Evolutionary conservation across 441 rosid species (phyloP).

Genomic region (Metrosideros polymorpha): DNA sequence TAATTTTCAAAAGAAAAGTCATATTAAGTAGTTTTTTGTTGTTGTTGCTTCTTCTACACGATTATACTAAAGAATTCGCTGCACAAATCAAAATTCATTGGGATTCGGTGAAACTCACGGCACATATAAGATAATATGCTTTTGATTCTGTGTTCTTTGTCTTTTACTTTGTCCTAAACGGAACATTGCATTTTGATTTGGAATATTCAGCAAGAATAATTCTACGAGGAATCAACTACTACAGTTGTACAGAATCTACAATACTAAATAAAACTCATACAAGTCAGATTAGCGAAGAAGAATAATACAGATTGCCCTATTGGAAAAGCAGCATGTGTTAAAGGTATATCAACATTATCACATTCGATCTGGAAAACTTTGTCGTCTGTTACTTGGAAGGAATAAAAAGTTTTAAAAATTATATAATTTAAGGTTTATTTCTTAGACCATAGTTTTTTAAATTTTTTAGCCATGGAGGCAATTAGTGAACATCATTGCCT

Average conservation of each 20-base stretch:
- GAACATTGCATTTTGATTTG: background rate
- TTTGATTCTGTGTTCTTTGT: background rate
- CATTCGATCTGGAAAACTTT: background rate
- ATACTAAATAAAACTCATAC: background rate
- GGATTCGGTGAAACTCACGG: background rate
- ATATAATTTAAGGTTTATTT: background rate
- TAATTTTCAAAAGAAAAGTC: background rate
- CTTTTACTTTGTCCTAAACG: background rate
- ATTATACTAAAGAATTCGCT: background rate
- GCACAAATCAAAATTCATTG: background rate
- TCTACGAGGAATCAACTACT: background rate
- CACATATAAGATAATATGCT: background rate
- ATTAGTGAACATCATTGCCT: background rate
- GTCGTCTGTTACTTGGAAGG: background rate
- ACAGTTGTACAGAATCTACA: background rate
- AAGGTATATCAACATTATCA: background rate
- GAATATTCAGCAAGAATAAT: background rate
- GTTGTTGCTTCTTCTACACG: background rate
- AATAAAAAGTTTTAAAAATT: background rate
- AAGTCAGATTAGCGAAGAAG: background rate
- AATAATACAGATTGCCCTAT: background rate
- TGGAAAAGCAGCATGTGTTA: background rate
- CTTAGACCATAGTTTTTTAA: background rate
- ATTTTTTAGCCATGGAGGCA: background rate
- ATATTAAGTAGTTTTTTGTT: background rate